phyloP scores from a whole-genome alignment of 441 rosid genomes.

The Macaranga tanarius region DNA sequence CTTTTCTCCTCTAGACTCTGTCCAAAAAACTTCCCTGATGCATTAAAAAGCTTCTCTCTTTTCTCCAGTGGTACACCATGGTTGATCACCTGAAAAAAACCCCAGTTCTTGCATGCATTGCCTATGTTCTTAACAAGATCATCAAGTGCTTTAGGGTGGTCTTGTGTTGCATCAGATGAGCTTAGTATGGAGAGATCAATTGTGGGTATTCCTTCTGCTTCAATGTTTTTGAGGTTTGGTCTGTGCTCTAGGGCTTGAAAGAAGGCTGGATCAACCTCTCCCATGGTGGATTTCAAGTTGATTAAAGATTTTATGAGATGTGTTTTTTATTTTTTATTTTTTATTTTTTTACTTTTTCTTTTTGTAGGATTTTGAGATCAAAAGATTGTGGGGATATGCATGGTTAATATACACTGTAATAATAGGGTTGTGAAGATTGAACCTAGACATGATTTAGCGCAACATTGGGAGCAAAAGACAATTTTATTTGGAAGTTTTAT shows the following conservation, averaged over 20 bases:
- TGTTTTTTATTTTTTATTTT: not conserved
- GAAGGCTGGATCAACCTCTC: slow-evolving; percentile 41
- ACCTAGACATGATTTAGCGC: slow-evolving; percentile 15
- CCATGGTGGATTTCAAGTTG: slow-evolving; percentile 28
- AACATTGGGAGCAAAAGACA: slow-evolving; percentile 14
- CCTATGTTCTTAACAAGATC: slow-evolving; percentile 39
- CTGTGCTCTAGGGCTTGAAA: slow-evolving; percentile 41
- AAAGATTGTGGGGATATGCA: not conserved
- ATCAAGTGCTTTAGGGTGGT: slow-evolving; percentile 14
- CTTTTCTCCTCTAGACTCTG: slow-evolving; percentile 52
- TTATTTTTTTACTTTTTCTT: not conserved
- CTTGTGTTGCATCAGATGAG: slow-evolving; percentile 12
- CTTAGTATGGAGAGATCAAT: slow-evolving; percentile 49
- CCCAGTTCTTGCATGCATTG: slow-evolving; percentile 65
- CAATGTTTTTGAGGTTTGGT: slow-evolving; percentile 22
- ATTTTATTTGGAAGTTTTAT: not conserved
- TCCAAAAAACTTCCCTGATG: slow-evolving; percentile 44
- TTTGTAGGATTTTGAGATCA: not conserved
- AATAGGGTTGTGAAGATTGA: slow-evolving; percentile 5
- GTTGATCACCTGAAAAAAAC: slow-evolving; percentile 65
- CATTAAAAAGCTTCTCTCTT: slow-evolving; percentile 33
- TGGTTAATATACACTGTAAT: not conserved
- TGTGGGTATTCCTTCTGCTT: slow-evolving; percentile 40
- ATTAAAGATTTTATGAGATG: not conserved
- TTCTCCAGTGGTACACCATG: slow-evolving; percentile 53